Evolutionary conservation across 768 basidiomycete genomes (phyloP), one percentile per base, ranked within the genome.

Genomic region (Coprinopsis strossmayeri): DNA sequence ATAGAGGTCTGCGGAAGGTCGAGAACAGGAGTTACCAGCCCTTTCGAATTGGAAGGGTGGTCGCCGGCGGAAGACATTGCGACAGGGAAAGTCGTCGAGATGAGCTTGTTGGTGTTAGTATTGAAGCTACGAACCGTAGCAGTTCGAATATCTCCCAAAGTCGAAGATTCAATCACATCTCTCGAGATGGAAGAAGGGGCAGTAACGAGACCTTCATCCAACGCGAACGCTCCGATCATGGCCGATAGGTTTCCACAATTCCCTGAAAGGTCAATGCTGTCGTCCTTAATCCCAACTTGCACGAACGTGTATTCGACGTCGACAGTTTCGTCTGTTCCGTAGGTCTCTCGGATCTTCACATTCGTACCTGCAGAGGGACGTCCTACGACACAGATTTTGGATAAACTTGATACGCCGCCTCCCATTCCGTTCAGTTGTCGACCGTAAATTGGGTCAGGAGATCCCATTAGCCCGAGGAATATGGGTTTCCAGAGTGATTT

Each of bases 371-470:
- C 57, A 0, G 76, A 69, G 4, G 82, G 71, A 37, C 69, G 49
- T 5, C 73, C 77, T 2, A 89, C 79, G 39, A 90, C 75, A 55
- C 77, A 79, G 13, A 88, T 76, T 59, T 91, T 91, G 28, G 84
- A 86, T 4, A 87, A 71, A 49, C 82, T 85, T 13, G 82, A 84
- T 7, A 85, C 66, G 2, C 87, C 87, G 4, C 87, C 85, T 7
- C 87, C 87, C 83, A 89, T 86, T 10, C 87, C 87, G 54, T 91
- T 81, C 12, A 89, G 69, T 62, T 91, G 87, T 13, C 84, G 69
- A 1, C 77, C 78, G 55, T 85, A 66, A 47, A 74, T 67, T 1
- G 79, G 71, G 57, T 91, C 87, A 0, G 87, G 87, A 2, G 85
- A 87, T n/a, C 87, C 87, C 85, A 89, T 88, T 12, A 87, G 74